Evolutionary conservation across 441 rosid genomes (phyloP).

Genomic region (Populus hybrid): DNA sequence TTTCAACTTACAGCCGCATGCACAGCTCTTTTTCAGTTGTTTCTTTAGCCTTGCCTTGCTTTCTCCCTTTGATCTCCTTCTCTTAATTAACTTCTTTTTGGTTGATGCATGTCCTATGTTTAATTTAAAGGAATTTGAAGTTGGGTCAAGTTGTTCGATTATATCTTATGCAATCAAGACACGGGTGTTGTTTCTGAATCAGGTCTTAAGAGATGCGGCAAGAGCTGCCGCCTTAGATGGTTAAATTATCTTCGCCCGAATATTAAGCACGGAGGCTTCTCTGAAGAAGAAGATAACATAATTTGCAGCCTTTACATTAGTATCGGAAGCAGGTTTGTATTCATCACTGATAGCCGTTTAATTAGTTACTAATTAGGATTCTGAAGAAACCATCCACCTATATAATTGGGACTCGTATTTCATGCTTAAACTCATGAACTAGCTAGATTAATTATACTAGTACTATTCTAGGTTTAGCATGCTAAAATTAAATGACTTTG

Average conservation of each 20-base stretch:
- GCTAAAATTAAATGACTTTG: background rate
- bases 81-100: background rate
- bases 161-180: background rate
- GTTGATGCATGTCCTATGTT: background rate
- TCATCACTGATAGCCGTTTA: background rate
- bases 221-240: conserved; percentile 72
- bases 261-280: conserved; percentile 62
- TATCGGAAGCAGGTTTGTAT: conserved; percentile 59
- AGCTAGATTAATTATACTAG: background rate
- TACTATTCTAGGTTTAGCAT: background rate
- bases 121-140: background rate
- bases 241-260: conserved; percentile 68
- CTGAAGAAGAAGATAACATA: conserved; percentile 55
- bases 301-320: conserved; percentile 53
- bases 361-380: background rate
- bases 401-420: background rate
- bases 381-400: background rate
- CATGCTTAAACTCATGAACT: background rate
- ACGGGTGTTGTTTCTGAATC: conserved; percentile 5
- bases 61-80: background rate
- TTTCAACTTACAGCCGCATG: background rate
- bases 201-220: conserved; percentile 71
- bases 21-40: background rate
- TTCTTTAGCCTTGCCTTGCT: background rate
- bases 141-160: background rate